Base-by-base conservation (phyloP, 1,139 yeast genomes). In the Lodderomyces jiufengensis region DNA sequence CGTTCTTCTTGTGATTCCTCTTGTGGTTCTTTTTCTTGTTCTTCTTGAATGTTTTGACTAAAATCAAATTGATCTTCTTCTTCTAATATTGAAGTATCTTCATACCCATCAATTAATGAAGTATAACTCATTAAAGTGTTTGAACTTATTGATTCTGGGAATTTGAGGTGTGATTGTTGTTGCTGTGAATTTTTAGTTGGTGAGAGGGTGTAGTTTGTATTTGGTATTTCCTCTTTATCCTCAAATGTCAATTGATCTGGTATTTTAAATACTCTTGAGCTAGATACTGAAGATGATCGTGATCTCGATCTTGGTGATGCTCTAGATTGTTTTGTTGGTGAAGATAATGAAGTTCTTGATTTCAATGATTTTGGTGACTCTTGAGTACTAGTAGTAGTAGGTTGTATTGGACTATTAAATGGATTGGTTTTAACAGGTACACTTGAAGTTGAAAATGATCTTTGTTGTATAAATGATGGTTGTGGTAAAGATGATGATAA, bases 41-140 rank as follows among this genome's bases (percentile, higher is more conserved):
- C 13, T 21, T 29, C 11, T 14, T 9, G 32, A 33, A 15, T 27
- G 5, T 7, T 10, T 21, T 29, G 16, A 6, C 13, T 12, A 24
- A n/a, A 6, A 24, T n/a, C 6, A 5, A 5, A 6, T 4, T 21
- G 11, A 10, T 29, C 26, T 5, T 28, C 35, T 5, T 32, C 39
- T n/a, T 20, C 34, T 6, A 22, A 26, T 11, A n/a, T 21, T 21
- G 30, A 28, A 10, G 22, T 24, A 9, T 36, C 42, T 11, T 52
- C 56, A 34, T 53, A 56, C 4, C 49, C 41, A 28, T 54, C 61
- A 28, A 57, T 50, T 24, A 59, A 43, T n/a, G 63, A 58, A 5
- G 54, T 34, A 34, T 54, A 47, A 37, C 60, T 59, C 9, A 41
- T 38, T 9, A 53, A 36, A 1, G 55, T 45, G 21, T 37, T 44